Conservation (phyloP, 345 rosid genomes). For the Eucalyptus cloeziana region DNA sequence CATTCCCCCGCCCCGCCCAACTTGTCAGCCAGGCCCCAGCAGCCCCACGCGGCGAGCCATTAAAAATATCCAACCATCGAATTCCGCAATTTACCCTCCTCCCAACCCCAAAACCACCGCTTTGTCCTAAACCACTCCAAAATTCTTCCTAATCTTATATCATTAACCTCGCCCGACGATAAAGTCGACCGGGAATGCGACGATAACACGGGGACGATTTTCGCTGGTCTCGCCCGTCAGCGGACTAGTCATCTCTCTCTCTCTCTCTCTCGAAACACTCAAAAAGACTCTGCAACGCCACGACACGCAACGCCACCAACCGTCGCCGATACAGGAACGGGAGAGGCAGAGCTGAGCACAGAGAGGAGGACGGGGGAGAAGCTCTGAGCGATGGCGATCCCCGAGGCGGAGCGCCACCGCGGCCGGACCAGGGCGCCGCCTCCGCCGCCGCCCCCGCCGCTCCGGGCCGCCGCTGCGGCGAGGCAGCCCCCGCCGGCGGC, state of each 20-base stretch:
- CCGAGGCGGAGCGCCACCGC: slow-evolving; percentile 21
- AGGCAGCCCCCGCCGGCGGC: slow-evolving; percentile 3
- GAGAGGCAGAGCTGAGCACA: neutral
- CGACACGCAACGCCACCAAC: neutral
- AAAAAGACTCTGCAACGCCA: neutral
- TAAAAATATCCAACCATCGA: neutral
- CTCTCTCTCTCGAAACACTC: neutral
- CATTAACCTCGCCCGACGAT: neutral
- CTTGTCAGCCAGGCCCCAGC: neutral
- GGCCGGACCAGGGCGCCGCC: slow-evolving; percentile 4
- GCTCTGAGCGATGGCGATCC: slow-evolving; percentile 2
- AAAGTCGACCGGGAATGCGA: neutral
- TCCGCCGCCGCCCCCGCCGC: slow-evolving; percentile 2
- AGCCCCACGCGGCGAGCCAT: neutral
- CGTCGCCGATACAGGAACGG: neutral
- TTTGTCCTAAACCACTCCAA: neutral
- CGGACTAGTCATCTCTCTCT: neutral
- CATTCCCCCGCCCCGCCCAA: neutral
- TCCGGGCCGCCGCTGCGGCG: neutral
- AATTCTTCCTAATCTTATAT: neutral
- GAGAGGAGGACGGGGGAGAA: neutral
- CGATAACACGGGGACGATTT: neutral
- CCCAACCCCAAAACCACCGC: neutral
- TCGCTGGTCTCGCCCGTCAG: neutral
- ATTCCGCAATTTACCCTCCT: neutral